phyloP scores from a whole-genome alignment of 176 grass and related monocot genomes.

The Hyparrhenia diplandra region DNA sequence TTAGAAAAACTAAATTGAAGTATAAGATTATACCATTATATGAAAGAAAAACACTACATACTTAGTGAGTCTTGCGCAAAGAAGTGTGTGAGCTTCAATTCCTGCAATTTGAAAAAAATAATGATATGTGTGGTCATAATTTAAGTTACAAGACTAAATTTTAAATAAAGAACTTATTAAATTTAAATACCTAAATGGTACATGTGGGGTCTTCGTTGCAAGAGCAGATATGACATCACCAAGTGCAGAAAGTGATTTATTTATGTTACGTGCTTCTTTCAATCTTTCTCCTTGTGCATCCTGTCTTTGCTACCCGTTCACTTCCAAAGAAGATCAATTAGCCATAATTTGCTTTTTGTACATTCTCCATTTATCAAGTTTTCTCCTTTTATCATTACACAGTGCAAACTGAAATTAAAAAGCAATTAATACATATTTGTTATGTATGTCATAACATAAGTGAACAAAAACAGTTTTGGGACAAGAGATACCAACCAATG shows the following conservation, averaged over 20 bases:
- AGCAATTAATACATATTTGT: background rate
- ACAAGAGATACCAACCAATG: conserved; percentile 43
- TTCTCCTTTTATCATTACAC: conserved; percentile 93
- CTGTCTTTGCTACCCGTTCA: conserved; percentile 87
- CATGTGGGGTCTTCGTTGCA: conserved; percentile 80
- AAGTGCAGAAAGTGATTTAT: conserved; percentile 92
- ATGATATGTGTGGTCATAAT: background rate
- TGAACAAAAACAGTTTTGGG: background rate
- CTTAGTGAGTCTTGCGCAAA: conserved; percentile 89
- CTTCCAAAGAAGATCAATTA: conserved; percentile 92
- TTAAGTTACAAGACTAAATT: background rate
- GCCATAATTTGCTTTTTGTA: conserved; percentile 83
- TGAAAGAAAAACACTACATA: conserved; percentile 23
- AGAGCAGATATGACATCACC: conserved; percentile 97
- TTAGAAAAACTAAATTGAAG: background rate
- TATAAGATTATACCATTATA: background rate
- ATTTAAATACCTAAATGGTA: conserved; percentile 83
- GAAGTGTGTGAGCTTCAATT: conserved; percentile 93
- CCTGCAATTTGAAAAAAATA: conserved; percentile 38
- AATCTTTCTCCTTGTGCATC: conserved; percentile 97
- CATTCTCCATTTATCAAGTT: conserved; percentile 79
- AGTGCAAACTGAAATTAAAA: conserved; percentile 67
- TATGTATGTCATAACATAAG: background rate
- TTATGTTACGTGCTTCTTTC: conserved; percentile 93
- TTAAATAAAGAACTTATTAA: background rate